Evolutionary conservation across 148 eudicot species (phyloP), one percentile per base, ranked within the genome.

Genomic region (Chenopodium formosanum): DNA sequence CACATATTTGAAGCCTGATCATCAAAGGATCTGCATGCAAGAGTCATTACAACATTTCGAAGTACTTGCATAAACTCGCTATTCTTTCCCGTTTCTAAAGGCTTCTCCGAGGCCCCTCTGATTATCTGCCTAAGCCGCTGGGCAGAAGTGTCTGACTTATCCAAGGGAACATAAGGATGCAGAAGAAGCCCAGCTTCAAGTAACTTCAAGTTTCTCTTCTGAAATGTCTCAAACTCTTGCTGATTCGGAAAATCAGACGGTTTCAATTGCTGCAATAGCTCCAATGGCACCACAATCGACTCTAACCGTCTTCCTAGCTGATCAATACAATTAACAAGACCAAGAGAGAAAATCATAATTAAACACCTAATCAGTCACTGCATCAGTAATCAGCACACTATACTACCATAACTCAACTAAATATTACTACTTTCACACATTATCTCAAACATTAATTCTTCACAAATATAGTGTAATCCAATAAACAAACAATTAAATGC

Each of bases 251-350:
- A 96, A 86, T 96, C 99, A 29, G 93, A 89, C 31, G 90, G 77
- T 79, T 89, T 94, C 77, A 92, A 79, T 74, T 94, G 98, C 84
- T 94, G 99, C 74, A 96, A 79, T 63, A 94, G 85, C 87, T 96
- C 98, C 80, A 96, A 76, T 20, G 99, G 99, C 77, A 94, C 82
- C 83, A 96, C 98, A 56, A 93, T 80, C 16, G 90, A 79, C 86
- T 96, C 99, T 44, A 92, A 77, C 34, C 97, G 90, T 83, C 87
- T 89, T 74, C 99, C 99, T 79, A 92, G 92, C 99, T 96, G 94
- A 83, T 56, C 62, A 13, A 56, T 71, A 82, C 74, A 62, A 32
- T 66, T 9, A 11, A 73, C 23, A 0, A 14, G 17, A 79, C 3
- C 31, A 58, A 37, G 7, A 62, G 2, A 62, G 66, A 62, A n/a